A percentile compares a stretch with the other conserved stretches of the same genome.
These are phyloP conservation scores for Thelonectria blattea DNA, from an alignment of 2,329 filamentous ascomycete species.

Conservation along the genomic window DNA sequence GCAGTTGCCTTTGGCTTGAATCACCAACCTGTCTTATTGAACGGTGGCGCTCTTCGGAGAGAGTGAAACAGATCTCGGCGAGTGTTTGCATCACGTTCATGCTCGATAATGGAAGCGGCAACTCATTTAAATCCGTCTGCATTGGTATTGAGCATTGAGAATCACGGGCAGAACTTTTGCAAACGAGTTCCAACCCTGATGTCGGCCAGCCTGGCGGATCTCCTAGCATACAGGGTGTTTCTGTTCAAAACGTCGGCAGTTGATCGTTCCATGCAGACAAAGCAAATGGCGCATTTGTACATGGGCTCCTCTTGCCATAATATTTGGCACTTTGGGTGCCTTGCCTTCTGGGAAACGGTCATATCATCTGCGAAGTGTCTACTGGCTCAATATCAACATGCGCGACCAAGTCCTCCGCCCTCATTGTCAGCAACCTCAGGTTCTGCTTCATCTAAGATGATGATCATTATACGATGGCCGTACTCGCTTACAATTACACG, in stretches of 20 bases:
- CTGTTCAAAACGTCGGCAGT: not conserved
- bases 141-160: not conserved
- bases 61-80: not conserved
- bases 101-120: not conserved
- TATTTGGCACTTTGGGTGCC: not conserved
- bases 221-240: not conserved
- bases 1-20: not conserved
- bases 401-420: not conserved
- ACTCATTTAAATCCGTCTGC: not conserved
- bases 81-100: not conserved
- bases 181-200: not conserved
- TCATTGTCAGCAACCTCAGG: not conserved
- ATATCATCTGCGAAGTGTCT: not conserved
- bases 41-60: not conserved
- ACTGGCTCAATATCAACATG: not conserved
- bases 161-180: not conserved
- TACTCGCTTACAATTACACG: not conserved
- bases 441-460: not conserved
- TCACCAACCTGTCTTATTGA: not conserved
- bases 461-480: not conserved
- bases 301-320: not conserved
- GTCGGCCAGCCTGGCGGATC: not conserved
- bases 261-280: not conserved
- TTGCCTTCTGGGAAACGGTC: not conserved
- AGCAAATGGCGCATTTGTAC: not conserved